Percentiles rank a stretch among this genome's conserved stretches.
These are phyloP conservation scores for Globisporangium recalcitrans DNA, from an alignment of 352 stramenopile species.

Conservation along the genomic window DNA sequence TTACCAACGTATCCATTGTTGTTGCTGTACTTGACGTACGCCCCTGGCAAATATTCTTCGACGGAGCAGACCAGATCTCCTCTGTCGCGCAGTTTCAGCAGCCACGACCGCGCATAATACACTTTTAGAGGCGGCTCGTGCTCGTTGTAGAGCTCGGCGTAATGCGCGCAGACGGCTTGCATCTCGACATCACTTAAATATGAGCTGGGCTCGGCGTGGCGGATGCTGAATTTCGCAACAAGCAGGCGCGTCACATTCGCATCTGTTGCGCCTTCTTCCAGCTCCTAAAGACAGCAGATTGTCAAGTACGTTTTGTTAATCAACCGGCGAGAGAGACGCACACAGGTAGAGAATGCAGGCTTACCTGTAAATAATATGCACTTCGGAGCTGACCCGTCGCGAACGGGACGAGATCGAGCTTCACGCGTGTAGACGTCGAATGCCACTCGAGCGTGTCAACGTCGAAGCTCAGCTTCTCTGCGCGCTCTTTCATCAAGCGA, in stretches of 20 bases:
- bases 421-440: constrained; percentile 49
- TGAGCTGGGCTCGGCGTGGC: constrained; percentile 53
- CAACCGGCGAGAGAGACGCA: too few relatives aligned
- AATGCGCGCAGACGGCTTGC: constrained; percentile 84
- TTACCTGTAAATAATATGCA: constrained; percentile 68
- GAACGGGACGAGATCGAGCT: constrained; percentile 77
- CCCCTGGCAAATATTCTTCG: constrained; percentile 72
- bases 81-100: constrained; percentile 67
- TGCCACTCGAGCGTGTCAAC: constrained; percentile 80
- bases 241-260: constrained; percentile 30
- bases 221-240: constrained; percentile 74
- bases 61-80: constrained; percentile 64
- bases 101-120: constrained; percentile 76
- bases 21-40: constrained; percentile 87
- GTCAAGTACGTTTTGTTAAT: too few relatives aligned
- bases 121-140: constrained; percentile 77
- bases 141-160: constrained; percentile 83
- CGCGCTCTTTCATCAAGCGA: constrained; percentile 50
- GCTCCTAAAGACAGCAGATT: constrained; percentile 27
- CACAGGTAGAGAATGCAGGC: not conserved
- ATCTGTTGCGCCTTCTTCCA: constrained; percentile 23
- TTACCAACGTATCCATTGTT: constrained; percentile 82
- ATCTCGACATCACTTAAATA: constrained; percentile 87
- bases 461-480: constrained; percentile 81
- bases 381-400: constrained; percentile 75